These are phyloP conservation scores for Capsella rubella DNA, from an alignment of 441 rosid species.

Conservation along the genomic window DNA sequence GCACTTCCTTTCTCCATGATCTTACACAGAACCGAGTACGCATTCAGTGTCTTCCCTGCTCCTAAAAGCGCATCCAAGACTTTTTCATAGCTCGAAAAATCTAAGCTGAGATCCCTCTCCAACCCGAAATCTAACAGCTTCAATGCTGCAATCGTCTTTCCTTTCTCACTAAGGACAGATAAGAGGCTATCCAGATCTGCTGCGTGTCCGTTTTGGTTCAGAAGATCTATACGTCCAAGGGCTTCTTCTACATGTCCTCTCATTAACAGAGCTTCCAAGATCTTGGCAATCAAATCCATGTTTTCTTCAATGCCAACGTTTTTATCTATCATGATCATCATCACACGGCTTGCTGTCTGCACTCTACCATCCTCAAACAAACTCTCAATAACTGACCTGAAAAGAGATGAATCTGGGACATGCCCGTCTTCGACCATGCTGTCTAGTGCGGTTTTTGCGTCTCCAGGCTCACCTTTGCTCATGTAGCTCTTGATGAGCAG, in stretches of 20 bases:
- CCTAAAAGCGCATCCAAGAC: conserved; percentile 84
- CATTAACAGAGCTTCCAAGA: conserved; percentile 80
- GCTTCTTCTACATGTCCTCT: conserved; percentile 98
- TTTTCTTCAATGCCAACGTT: conserved; percentile 76
- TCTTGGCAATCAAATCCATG: conserved; percentile 78
- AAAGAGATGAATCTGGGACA: conserved; percentile 69
- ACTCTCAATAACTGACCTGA: conserved; percentile 81
- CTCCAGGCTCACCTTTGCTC: conserved; percentile 95
- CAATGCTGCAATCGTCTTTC: conserved; percentile 84
- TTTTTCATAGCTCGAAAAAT: conserved; percentile 76
- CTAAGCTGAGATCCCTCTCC: conserved; percentile 71
- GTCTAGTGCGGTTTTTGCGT: conserved; percentile 86
- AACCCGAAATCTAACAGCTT: conserved; percentile 78
- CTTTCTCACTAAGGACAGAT: conserved; percentile 72
- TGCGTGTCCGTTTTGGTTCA: conserved; percentile 61
- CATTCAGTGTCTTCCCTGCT: conserved; percentile 87
- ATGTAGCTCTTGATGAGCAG: conserved; percentile 83
- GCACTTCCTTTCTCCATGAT: conserved; percentile 75
- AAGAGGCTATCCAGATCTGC: conserved; percentile 71
- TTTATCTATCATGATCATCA: conserved; percentile 90
- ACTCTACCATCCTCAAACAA: conserved; percentile 87
- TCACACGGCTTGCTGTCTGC: conserved; percentile 93
- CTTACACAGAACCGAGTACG: conserved; percentile 89
- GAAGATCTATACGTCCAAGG: conserved; percentile 81
- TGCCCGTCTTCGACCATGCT: conserved; percentile 88